Percentiles rank a stretch among this genome's conserved stretches.
phyloP scores from a whole-genome alignment of 352 stramenopile genomes.

The Thalassiosira oceanica region DNA sequence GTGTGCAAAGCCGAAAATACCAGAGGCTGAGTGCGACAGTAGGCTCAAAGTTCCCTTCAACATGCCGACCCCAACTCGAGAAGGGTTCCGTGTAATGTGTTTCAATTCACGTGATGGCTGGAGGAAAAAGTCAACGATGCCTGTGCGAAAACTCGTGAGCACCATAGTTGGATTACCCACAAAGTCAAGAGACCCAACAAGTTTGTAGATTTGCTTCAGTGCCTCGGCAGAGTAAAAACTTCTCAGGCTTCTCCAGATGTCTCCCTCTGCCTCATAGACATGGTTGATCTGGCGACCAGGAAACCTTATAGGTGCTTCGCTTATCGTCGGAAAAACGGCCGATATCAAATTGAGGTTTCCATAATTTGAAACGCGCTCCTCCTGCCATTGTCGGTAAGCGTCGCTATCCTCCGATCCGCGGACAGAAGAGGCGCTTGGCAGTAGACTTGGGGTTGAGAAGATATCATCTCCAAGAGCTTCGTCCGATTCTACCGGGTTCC shows the following conservation, averaged over 20 bases:
- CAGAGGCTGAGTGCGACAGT: conserved; percentile 75
- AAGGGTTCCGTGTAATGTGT: conserved; percentile 72
- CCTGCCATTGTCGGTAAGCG: conserved; percentile 41
- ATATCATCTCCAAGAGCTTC: conserved; percentile 13
- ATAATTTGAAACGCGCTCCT: conserved; percentile 25
- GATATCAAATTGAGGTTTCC: conserved; percentile 63
- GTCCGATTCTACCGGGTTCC: conserved; percentile 18
- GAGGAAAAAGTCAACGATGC: conserved; percentile 77
- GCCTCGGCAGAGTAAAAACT: conserved; percentile 73
- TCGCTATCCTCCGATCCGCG: conserved; percentile 1
- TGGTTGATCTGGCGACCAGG: conserved; percentile 66
- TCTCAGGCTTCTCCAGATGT: conserved; percentile 66
- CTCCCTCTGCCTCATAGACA: conserved; percentile 74
- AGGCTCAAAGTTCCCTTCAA: conserved; percentile 80
- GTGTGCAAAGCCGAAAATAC: conserved; percentile 77
- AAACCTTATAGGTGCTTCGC: conserved; percentile 72
- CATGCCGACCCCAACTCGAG: conserved; percentile 72
- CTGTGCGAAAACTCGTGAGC: conserved; percentile 73
- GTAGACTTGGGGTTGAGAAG: no score
- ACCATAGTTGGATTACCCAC: conserved; percentile 82
- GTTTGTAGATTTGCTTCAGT: conserved; percentile 80
- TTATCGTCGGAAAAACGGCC: conserved; percentile 76
- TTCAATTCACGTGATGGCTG: conserved; percentile 72
- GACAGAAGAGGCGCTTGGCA: not conserved
- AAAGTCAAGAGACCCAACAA: conserved; percentile 81